Evolutionary conservation across 83 land plant genomes (phyloP), one percentile per base, ranked within the genome.

Genomic region (Picea mariana): DNA sequence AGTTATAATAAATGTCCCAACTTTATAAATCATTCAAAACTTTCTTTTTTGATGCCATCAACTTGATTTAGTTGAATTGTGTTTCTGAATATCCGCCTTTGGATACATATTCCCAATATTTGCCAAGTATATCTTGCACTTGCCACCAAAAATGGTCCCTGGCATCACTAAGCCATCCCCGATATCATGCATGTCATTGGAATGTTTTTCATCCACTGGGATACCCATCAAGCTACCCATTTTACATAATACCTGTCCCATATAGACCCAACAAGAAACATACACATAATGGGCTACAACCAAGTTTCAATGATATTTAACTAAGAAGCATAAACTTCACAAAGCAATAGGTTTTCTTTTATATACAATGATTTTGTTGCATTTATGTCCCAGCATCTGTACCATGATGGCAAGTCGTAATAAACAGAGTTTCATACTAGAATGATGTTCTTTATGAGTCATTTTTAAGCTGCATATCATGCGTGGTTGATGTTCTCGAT

Each of bases 61-160:
- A 73, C 79, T 97, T 96, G 95, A 13, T 87, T 69, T 31, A 98
- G 95, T 80, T 65, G 85, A 5, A 95, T 81, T 79, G 87, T 97
- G 95, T 75, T 89, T 83, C 83, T 95, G 87, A 96, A 97, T 31
- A 31, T 31, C 34, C 1, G 34, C 34, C 34, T 31, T 31, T 31
- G 34, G 34, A 76, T 93, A 87, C 89, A 97, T 87, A 52, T 87
- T 80, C 99, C 99, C 88, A 93, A 85, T 80, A 85, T 91, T 86
- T 95, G 95, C 99, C 99, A 97, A 47, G 99, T 93, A 90, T 93
- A 89, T 98, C 99, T 97, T 88, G 77, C 84, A 86, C 84, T 85
- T 77, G 81, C 77, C 86, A 89, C 78, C 85, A 87, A 85, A 82
- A 71, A 88, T 77, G 78, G 79, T 81, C 79, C 84, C 73, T 49